Evolutionary conservation across 257 asterid species (phyloP), one percentile per base, ranked within the genome.

Genomic region (Cinchona pubescens): DNA sequence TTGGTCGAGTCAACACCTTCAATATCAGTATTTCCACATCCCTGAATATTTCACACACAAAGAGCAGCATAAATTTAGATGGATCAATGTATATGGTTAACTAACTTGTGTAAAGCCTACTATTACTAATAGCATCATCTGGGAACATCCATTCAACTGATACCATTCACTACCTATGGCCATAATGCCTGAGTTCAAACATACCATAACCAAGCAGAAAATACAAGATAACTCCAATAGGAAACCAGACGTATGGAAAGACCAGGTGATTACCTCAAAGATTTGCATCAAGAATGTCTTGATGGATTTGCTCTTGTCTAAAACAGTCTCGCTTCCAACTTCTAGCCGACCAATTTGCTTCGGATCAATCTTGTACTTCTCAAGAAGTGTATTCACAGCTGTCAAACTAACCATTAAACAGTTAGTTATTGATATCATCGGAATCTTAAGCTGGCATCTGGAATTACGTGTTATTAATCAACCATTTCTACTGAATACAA

Each of bases 1-100:
- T 95, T 95, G 79, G 90, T 85, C 23, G 99, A 95, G 87, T 95
- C 99, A 72, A 95, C 99, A 23, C 99, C 99, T 91, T 95, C 99
- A 72, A 95, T 89, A 79, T 95, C 99, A 56, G 97, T 89, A 69
- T 95, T 95, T 80, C 99, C 98, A 72, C 81, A 78, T 83, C 88
- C 88, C 99, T 95, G 89, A 53, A 82, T 64, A 73, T 81, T 82
- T 63, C 73, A 40, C 21, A 59, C 9, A 51, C 71, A 69, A 62
- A 74, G 69, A 58, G 61, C 51, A 79, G 69, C 75, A 85, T 49
- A 56, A 75, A 67, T 62, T 60, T 29, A 65, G 74, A 73, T 10
- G 60, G 35, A 46, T 18, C 38, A 19, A 49, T 29, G n/a, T n/a
- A 34, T 21, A 62, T 3, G 19, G 43, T 35, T 78, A 51, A 38